Evolutionary conservation across 2,329 filamentous ascomycete genomes (phyloP), one percentile per base, ranked within the genome.

Genomic region (Paecilomyces niveus): DNA sequence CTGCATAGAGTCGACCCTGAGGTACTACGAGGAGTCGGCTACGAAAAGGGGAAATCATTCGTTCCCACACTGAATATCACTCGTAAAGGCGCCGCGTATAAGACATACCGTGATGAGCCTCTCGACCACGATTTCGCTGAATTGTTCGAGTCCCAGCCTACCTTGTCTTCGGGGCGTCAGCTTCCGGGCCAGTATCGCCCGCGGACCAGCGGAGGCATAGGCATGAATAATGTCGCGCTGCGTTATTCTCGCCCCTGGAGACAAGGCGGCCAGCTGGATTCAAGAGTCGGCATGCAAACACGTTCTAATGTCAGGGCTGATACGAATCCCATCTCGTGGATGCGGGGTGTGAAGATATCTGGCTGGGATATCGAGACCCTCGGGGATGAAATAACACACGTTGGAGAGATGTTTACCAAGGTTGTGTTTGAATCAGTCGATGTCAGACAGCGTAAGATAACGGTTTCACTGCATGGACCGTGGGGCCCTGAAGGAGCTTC

Each of bases 31-130:
- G 80, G 83, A 1, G 87, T 95, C 15, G 90, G 90, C 2, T 89
- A 90, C 69, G 79, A 85, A 53, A 90, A 87, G 69, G 90, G 89
- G 3, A 81, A 80, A 55, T 81, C 81, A 3, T 83, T 87, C 21
- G 81, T 81, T 6, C 85, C 85, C 45, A 86, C 83, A 31, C 76
- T 92, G 9, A 87, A 84, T 56, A 77, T 92, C 50, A 96, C 92
- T 11, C 85, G 92, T n/a, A 87, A 87, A 70, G 92, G 92, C 10
- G 91, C 92, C 5, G 78, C 82, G 2, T 97, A 97, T 77, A 90
- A 89, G 71, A 93, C 90, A 0, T 97, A 93, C 67, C 86, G 90
- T 53, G 86, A 91, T 49, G 81, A 89, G 21, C 87, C 89, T 57
- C 83, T 84, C 58, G 78, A 77, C 54, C 72, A 79, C 45, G 80